Base-by-base conservation (phyloP, 1,284 basidiomycete species). In the Ustilago trichophora region DNA sequence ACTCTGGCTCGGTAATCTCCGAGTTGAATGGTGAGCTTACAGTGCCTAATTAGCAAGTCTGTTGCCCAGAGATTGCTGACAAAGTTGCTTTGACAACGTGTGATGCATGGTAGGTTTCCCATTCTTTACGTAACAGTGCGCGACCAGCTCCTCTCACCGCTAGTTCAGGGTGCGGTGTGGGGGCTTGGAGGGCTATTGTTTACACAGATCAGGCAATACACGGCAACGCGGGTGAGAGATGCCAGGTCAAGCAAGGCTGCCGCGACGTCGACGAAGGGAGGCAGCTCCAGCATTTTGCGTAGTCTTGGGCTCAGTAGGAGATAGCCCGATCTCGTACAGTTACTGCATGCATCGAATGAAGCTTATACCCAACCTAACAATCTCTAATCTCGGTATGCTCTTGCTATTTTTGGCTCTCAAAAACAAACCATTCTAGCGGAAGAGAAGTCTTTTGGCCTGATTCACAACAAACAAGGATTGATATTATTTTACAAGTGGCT, bases 21-120 rank as follows among this genome's bases (percentile, higher is more conserved):
- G 75, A 16, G 55, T 77, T 6, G 74, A 77, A 43, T 76, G 74
- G 76, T 77, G 62, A 55, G 75, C 58, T 6, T 6, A n/a, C n/a
- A n/a, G n/a, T n/a, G n/a, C n/a, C n/a, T n/a, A n/a, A n/a, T n/a
- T n/a, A n/a, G n/a, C n/a, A n/a, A n/a, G n/a, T n/a, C n/a, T n/a
- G n/a, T n/a, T n/a, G n/a, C n/a, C n/a, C n/a, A n/a, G n/a, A n/a
- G n/a, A n/a, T n/a, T n/a, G n/a, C n/a, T n/a, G n/a, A n/a, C n/a
- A 21, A 40, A 15, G 16, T 19, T 7, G 18, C 26, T 16, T 15
- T 21, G 19, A 34, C 25, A 6, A 15, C 25, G 6, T 27, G 8
- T 31, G 26, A 7, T n/a, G 29, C 6, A 8, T 18, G 9, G 13
- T 58, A 77, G 75, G 75, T 54, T 59, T 7, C 69, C 76, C 8